Base-by-base conservation (phyloP, 306 rosid species). In the Fagus sylvatica region DNA sequence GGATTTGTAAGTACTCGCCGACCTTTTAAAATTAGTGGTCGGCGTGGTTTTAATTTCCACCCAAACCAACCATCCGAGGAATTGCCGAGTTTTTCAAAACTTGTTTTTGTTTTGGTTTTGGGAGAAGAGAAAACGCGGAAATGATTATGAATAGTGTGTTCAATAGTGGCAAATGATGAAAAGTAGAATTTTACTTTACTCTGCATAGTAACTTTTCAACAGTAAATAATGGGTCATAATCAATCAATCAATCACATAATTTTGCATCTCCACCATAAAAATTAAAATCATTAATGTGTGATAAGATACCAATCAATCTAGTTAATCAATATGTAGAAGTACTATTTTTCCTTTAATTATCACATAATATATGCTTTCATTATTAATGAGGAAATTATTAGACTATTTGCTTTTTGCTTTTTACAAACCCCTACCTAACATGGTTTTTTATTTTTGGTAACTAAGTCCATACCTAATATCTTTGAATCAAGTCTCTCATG, bases 81-180 rank as follows among this genome's bases (percentile, higher is more conserved):
- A 74, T 83, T 64, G 74, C 80, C 80, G 71, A 78, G 36, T 60
- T 46, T 73, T 46, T 10, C 1, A 34, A 28, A 37, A 19, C 11
- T 49, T 3, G 2, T 55, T 7, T 12, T 37, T 53, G 9, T 10
- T 4, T 12, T 46, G 51, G 2, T 43, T 43, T 8, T 12, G 12
- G 49, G 59, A n/a, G 17, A 64, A 41, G 43, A 22, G 53, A 69
- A 10, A 55, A 22, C 33, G n/a, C 17, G 36, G 60, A 57, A 64
- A 46, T 57, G 73, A 69, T 55, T 42, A 15, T 9, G 32, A 6
- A 19, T 32, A 33, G 59, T 62, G 2, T 32, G 6, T 2, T 15
- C 7, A 74, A 79, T 53, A 53, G 60, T 30, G 69, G 42, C 37
- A 60, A 22, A 74, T 61, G 15, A 61, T 55, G 43, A 22, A 56